phyloP scores from a whole-genome alignment of 2,329 filamentous ascomycete species.

The Sarocladium strictum region DNA sequence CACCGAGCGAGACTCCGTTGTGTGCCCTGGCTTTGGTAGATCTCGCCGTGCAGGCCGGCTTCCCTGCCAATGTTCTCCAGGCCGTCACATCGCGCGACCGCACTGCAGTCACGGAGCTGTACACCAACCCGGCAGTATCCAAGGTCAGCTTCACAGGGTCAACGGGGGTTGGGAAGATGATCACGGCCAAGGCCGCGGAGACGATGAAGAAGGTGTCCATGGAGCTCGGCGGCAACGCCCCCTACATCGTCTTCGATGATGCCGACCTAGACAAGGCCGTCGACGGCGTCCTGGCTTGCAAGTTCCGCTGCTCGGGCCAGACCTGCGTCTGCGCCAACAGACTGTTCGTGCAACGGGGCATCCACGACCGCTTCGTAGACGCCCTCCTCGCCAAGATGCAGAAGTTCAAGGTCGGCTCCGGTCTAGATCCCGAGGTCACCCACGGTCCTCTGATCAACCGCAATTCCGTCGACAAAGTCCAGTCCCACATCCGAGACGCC shows the following conservation, averaged over 20 bases:
- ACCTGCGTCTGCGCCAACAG: conserved; percentile 53
- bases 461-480: conserved; percentile 56
- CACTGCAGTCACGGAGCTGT: conserved; percentile 24
- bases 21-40: conserved; percentile 61
- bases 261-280: conserved; percentile 58
- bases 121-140: conserved; percentile 22
- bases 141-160: conserved; percentile 68
- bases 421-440: conserved; percentile 20
- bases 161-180: conserved; percentile 54
- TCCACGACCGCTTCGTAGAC: conserved; percentile 23
- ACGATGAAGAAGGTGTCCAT: conserved; percentile 61
- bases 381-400: conserved; percentile 24
- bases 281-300: conserved; percentile 41
- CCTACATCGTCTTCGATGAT: conserved; percentile 60
- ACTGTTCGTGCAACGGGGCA: conserved; percentile 26
- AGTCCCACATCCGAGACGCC: conserved; percentile 62
- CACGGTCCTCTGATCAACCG: conserved; percentile 52
- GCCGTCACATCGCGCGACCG: conserved; percentile 22
- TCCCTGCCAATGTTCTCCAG: conserved; percentile 38
- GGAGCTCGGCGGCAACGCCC: conserved; percentile 66
- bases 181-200: conserved; percentile 54
- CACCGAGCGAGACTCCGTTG: conserved; percentile 65
- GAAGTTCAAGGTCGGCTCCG: conserved; percentile 21
- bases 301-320: conserved; percentile 45
- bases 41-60: conserved; percentile 58